Base-by-base conservation (phyloP, 768 basidiomycete genomes). In the Mycena maculata region DNA sequence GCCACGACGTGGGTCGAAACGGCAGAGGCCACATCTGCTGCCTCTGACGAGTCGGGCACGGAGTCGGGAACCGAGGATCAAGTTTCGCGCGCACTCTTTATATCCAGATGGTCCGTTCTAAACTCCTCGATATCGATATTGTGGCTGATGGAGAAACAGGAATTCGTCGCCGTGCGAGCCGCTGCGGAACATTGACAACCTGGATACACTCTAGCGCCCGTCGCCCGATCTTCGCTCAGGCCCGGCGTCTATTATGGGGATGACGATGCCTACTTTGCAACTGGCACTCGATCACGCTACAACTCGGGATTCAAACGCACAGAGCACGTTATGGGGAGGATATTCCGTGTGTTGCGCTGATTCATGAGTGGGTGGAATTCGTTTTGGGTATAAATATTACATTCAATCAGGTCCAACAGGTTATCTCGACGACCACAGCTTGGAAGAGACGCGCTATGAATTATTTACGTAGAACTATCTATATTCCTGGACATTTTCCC, bases 1-100 rank as follows among this genome's bases (percentile, higher is more conserved):
- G n/a, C n/a, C 76, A 94, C 93, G 3, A 93, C 93, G 6, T 95
- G 94, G 94, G 86, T 95, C n/a, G 93, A 95, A 75, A 87, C 85
- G 0, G 81, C 84, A 11, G 91, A 92, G 62, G 78, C 82, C 2
- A 74, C 79, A 0, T 85, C 87, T n/a, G 79, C 81, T 18, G 86
- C 86, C 7, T 85, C 87, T 13, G 86, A 85, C 45, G 88, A 88
- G 13, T 87, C 87, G 1, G 83, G 82, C 15, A 72, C 78, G 1
- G 82, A 82, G 38, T 76, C 76, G 3, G 77, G 70, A 3, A 75
- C 76, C 20, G 80, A 82, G 60, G 84, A 85, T 39, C 86, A 83
- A 78, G 91, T 86, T 20, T 87, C 88, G 1, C 81, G 20, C 76
- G 92, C 65, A 94, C 91, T 10, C 80, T 98, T 22, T 98, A 97